Evolutionary conservation across 768 basidiomycete species (phyloP).

Genomic region (Lactifluus rugatus): DNA sequence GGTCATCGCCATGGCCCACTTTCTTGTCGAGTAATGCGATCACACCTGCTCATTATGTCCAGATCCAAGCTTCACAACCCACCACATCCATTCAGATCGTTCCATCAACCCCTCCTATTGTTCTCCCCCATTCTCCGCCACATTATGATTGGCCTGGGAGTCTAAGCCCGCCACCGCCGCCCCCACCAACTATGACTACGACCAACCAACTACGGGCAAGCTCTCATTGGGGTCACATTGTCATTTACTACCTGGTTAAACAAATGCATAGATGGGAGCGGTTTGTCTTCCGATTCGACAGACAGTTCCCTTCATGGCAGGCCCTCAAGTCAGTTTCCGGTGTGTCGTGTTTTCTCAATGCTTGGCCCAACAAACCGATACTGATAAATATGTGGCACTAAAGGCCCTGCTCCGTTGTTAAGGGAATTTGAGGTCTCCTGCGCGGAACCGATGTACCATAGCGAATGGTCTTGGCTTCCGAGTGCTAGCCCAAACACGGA

Average conservation of each 20-base stretch:
- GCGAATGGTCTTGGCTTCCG: slow-evolving; percentile 72
- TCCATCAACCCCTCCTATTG: slow-evolving; percentile 16
- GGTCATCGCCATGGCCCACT: slow-evolving; percentile 21
- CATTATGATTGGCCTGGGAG: slow-evolving; percentile 16
- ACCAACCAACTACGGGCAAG: slow-evolving; percentile 32
- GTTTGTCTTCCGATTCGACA: slow-evolving; percentile 73
- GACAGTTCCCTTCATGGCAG: slow-evolving; percentile 61
- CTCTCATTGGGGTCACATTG: slow-evolving; percentile 73
- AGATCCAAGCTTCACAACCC: slow-evolving; percentile 18
- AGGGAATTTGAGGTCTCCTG: slow-evolving; percentile 72
- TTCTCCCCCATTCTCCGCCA: slow-evolving; percentile 19
- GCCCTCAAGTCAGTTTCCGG: slow-evolving; percentile 68
- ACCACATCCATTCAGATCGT: slow-evolving; percentile 20
- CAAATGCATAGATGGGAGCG: slow-evolving; percentile 79
- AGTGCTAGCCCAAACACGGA: slow-evolving; percentile 32
- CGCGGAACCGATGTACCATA: slow-evolving; percentile 43
- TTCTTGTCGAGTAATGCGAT: slow-evolving; percentile 20
- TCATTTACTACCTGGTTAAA: slow-evolving; percentile 66
- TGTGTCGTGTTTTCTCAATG: slow-evolving; percentile 26
- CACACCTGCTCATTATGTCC: slow-evolving; percentile 21
- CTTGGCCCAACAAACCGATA: background rate
- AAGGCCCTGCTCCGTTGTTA: slow-evolving; percentile 65
- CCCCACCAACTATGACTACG: slow-evolving; percentile 22
- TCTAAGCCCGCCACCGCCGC: slow-evolving; percentile 15
- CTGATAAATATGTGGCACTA: slow-evolving; percentile 7